These are phyloP conservation scores for Aureoboletus auriporus DNA, from an alignment of 768 basidiomycete genomes.

Conservation along the genomic window DNA sequence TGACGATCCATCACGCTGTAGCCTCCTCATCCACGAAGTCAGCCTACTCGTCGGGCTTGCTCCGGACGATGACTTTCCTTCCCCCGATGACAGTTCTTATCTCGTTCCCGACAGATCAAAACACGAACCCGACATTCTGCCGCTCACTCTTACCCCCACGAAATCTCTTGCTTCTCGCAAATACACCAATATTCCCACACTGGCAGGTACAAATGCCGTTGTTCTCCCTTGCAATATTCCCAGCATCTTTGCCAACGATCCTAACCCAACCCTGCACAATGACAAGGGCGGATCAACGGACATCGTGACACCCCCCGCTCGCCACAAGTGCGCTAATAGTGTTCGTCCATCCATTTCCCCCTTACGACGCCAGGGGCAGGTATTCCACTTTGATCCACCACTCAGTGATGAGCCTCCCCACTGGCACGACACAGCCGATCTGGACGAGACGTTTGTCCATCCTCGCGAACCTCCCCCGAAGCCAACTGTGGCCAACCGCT, in stretches of 20 bases:
- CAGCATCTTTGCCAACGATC: not conserved
- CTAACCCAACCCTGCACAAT: not conserved
- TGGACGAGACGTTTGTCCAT: slow-evolving; percentile 10
- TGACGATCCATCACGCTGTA: slow-evolving; percentile 19
- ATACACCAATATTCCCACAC: not conserved
- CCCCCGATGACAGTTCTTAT: not conserved
- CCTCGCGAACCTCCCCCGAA: slow-evolving; percentile 20
- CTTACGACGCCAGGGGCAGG: slow-evolving; percentile 23
- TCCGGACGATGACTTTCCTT: slow-evolving; percentile 12
- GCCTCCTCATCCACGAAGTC: slow-evolving; percentile 29
- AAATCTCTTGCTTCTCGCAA: slow-evolving; percentile 17
- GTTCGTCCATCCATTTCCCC: slow-evolving; percentile 6
- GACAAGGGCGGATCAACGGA: not conserved
- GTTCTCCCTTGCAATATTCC: not conserved
- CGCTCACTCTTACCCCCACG: slow-evolving; percentile 16
- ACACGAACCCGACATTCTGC: slow-evolving; percentile 10
- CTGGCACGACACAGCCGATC: not conserved
- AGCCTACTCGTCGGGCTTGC: slow-evolving; percentile 30
- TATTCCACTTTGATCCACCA: slow-evolving; percentile 17
- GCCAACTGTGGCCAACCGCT: slow-evolving; percentile 19
- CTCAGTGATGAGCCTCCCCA: not conserved
- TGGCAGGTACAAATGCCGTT: not conserved
- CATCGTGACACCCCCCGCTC: slow-evolving; percentile 3
- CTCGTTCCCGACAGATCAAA: not conserved
- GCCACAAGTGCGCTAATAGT: slow-evolving; percentile 4